Evolutionary conservation across 768 basidiomycete genomes (phyloP), one percentile per base, ranked within the genome.

Genomic region (Russula vinacea): DNA sequence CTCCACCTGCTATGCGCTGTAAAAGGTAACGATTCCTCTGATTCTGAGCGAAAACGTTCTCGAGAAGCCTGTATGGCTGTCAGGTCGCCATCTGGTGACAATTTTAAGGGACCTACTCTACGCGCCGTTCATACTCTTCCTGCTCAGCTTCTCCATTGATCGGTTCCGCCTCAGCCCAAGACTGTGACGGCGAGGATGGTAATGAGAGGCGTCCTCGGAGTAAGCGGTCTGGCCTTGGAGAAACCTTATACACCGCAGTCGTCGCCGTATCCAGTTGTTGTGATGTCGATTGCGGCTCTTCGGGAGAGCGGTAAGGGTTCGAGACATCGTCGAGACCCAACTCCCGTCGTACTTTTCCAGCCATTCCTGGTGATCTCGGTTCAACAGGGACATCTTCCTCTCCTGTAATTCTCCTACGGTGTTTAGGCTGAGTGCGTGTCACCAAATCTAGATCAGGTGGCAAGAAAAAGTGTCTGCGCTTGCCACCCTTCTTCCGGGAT

Each of bases 21-120:
- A 90, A 76, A 32, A 88, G 77, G 68, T 88, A 85, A 39, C 89
- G 83, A 44, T 87, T 83, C 58, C 84, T 79, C 62, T 84, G 80
- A 65, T 92, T 92, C 69, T 88, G 84, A 14, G 78, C 73, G 58
- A 77, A 76, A 13, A 83, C 74, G 55, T 86, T 83, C 57, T 85
- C 83, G 33, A 92, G 74, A 17, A 87, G 75, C 60, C 90, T 91
- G 68, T 1, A 60, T 32, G 45, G 55, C 32, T 49, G 35, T 55
- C 45, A 66, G 73, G 26, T 24, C 68, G 2, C 35, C 13, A 19
- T 26, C 22, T 62, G n/a, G 63, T 58, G 5, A 22, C 19, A n/a
- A 37, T 50, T 13, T 16, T 26, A 51, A 49, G 53, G 29, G 29
- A 77, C 81, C 60, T 71, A 87, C 86, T 79, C 76, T 63, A 79